Conservation (phyloP, 495 filamentous ascomycete genomes). For the Pseudomonodictys pantanalensis region DNA sequence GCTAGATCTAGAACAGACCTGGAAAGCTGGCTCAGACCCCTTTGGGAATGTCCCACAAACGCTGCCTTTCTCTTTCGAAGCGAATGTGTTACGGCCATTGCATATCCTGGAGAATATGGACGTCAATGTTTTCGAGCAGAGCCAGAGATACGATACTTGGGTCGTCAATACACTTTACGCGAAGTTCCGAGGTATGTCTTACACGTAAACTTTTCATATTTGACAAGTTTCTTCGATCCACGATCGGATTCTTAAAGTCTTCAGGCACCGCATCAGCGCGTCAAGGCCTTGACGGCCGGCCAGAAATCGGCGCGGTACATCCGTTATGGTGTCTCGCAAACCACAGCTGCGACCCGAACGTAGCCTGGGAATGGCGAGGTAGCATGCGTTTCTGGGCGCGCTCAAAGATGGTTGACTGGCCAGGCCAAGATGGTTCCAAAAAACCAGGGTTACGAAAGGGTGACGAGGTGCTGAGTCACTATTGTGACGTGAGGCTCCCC, state of each 20-base stretch:
- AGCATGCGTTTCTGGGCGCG: conserved; percentile 67
- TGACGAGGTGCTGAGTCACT: conserved; percentile 87
- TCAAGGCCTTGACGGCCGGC: conserved; percentile 68
- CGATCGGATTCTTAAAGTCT: too few relatives aligned
- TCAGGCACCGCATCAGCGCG: conserved; percentile 77
- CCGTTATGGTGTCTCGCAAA: conserved; percentile 80
- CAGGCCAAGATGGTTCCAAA: conserved; percentile 30
- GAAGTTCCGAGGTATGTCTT: conserved; percentile 68
- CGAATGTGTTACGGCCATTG: conserved; percentile 76
- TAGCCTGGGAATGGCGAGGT: conserved; percentile 89
- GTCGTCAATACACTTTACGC: conserved; percentile 87
- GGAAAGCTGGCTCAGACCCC: conserved; percentile 26
- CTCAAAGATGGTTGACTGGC: conserved; percentile 50
- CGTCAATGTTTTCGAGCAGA: conserved; percentile 71
- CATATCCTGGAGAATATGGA: conserved; percentile 90
- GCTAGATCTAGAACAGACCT: conserved; percentile 17
- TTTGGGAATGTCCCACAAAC: conserved; percentile 50
- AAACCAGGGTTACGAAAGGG: conserved; percentile 64
- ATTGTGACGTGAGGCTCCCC: conserved; percentile 79
- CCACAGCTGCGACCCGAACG: conserved; percentile 91
- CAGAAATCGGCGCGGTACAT: conserved; percentile 77
- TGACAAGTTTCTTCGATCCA: too few relatives aligned
- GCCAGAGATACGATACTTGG: conserved; percentile 76
- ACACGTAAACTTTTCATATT: neutral
- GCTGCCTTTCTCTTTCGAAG: conserved; percentile 84